Evolutionary conservation across 192 early-diverging fungal genomes (phyloP).

Genomic region (Backusella mclennaniae): DNA sequence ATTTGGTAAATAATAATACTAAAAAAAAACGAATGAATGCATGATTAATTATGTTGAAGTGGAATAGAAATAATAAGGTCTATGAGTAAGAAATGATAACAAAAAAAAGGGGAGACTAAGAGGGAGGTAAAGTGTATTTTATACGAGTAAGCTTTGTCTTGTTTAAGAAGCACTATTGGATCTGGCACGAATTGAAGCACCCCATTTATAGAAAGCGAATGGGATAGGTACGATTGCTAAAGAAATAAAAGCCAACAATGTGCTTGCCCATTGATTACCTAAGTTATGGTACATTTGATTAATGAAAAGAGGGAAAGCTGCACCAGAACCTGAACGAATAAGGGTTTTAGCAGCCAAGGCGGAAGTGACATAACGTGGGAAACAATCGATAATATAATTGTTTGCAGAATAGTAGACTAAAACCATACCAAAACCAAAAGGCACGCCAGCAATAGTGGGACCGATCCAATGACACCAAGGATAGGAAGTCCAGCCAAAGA

Average conservation of each 20-base stretch:
- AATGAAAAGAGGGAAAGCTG: constrained; percentile 35
- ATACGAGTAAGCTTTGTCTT: not conserved
- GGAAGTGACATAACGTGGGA: constrained; percentile 27
- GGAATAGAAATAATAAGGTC: not conserved
- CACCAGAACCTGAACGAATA: constrained; percentile 25
- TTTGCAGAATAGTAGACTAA: constrained; percentile 27
- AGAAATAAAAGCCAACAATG: constrained; percentile 27
- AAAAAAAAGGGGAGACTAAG: not conserved
- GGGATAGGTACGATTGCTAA: constrained; percentile 36
- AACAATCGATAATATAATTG: constrained; percentile 35
- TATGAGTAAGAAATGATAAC: not conserved
- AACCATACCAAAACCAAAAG: constrained; percentile 37
- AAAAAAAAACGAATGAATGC: not conserved
- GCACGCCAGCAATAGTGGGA: constrained; percentile 22
- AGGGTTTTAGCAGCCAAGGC: constrained; percentile 34
- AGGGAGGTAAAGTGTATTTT: not conserved
- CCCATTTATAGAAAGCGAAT: constrained; percentile 29
- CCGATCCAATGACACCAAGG: constrained; percentile 35
- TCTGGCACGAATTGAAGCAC: constrained; percentile 17
- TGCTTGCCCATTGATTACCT: constrained; percentile 32
- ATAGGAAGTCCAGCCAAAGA: constrained; percentile 33
- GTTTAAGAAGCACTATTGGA: constrained; percentile 20
- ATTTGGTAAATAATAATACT: not conserved
- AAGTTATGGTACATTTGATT: constrained; percentile 32
- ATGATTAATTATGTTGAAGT: not conserved